A percentile compares a stretch with the other conserved stretches of the same genome.
These are phyloP conservation scores for Rhamnella rubrinervis DNA, from an alignment of 331 rosid species.

Conservation along the genomic window DNA sequence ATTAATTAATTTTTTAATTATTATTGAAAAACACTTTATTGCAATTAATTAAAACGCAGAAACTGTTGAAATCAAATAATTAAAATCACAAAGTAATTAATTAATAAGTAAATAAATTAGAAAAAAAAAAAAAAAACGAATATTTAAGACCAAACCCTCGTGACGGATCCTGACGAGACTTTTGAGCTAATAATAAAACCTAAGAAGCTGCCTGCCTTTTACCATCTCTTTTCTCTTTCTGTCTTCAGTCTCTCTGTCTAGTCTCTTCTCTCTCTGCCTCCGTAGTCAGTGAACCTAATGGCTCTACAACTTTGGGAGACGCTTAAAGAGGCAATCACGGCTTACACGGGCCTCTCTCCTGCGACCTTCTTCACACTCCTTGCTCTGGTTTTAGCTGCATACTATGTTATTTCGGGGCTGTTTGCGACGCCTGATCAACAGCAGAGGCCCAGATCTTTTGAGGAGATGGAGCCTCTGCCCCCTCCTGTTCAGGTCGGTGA, in stretches of 20 bases:
- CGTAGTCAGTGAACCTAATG: slow-evolving; percentile 26
- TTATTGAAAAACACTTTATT: too few relatives aligned
- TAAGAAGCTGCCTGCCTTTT: background rate
- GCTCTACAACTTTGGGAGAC: slow-evolving; percentile 73
- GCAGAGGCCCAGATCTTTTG: slow-evolving; percentile 30
- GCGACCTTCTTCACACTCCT: slow-evolving; percentile 66
- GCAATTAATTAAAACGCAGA: too few relatives aligned
- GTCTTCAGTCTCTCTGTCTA: background rate
- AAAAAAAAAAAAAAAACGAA: background rate
- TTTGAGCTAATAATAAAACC: background rate
- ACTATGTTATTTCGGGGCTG: slow-evolving; percentile 55
- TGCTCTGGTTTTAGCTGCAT: slow-evolving; percentile 49
- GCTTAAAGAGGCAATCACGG: slow-evolving; percentile 60
- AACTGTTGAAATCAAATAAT: too few relatives aligned
- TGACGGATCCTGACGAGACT: background rate
- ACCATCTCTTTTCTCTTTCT: background rate
- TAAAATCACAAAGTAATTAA: too few relatives aligned
- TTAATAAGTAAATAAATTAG: background rate
- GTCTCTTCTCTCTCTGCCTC: background rate
- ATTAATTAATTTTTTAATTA: too few relatives aligned
- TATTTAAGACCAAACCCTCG: background rate
- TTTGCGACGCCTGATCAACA: slow-evolving; percentile 48
- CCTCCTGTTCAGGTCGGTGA: slow-evolving; percentile 98
- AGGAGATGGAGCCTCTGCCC: slow-evolving; percentile 59
- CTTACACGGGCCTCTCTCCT: slow-evolving; percentile 75